phyloP scores from a whole-genome alignment of 2,329 filamentous ascomycete species.

The Purpureocillium takamizusanense region DNA sequence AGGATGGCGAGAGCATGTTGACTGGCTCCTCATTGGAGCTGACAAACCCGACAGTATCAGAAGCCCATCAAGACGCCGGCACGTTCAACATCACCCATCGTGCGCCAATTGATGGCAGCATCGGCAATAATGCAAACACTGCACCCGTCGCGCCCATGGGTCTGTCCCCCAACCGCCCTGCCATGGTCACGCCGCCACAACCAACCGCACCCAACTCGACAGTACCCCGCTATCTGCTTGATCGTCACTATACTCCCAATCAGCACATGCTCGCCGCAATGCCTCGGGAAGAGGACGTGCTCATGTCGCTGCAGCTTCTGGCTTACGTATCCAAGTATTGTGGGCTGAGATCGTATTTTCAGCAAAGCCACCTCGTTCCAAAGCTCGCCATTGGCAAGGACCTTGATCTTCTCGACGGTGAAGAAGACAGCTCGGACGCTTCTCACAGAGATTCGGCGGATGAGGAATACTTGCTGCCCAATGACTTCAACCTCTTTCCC shows the following conservation, averaged over 20 bases:
- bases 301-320: slow-evolving; percentile 94
- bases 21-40: slow-evolving; percentile 67
- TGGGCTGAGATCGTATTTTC: slow-evolving; percentile 90
- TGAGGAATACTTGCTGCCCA: slow-evolving; percentile 82
- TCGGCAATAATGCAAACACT: slow-evolving; percentile 63
- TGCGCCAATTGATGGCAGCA: slow-evolving; percentile 74
- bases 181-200: slow-evolving; percentile 62
- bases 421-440: slow-evolving; percentile 36
- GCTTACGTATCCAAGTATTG: slow-evolving; percentile 99
- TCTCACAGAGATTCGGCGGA: slow-evolving; percentile 50
- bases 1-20: slow-evolving; percentile 71
- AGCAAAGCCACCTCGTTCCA: slow-evolving; percentile 87
- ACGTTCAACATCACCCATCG: slow-evolving; percentile 93
- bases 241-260: slow-evolving; percentile 60
- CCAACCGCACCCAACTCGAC: slow-evolving; percentile 63
- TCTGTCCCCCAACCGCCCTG: slow-evolving; percentile 64
- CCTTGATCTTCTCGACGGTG: slow-evolving; percentile 68
- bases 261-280: slow-evolving; percentile 77
- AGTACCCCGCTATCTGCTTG: slow-evolving; percentile 71
- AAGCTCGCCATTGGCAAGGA: slow-evolving; percentile 84
- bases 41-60: slow-evolving; percentile 69
- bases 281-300: slow-evolving; percentile 92
- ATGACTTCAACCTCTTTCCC: slow-evolving; percentile 97
- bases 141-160: slow-evolving; percentile 58
- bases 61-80: slow-evolving; percentile 70